Percentiles rank a stretch among this genome's conserved stretches.
Evolutionary conservation across 192 early-diverging fungal species (phyloP).

Genomic region (Backusella sp.): DNA sequence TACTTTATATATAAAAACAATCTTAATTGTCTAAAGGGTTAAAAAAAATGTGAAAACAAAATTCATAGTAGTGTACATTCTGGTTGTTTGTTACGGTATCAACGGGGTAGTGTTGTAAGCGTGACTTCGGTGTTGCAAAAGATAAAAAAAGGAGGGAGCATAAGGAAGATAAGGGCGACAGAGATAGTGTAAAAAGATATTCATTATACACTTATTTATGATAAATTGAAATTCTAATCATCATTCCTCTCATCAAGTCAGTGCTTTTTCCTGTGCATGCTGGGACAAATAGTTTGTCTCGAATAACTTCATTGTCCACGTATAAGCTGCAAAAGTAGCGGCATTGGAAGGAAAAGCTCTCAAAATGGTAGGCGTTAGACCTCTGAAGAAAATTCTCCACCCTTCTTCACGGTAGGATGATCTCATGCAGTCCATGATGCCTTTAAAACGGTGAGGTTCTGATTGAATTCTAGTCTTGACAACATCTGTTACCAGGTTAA

Average conservation of each 20-base stretch:
- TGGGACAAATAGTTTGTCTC: neutral
- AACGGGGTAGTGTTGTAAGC: neutral
- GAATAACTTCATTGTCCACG: constrained; percentile 43
- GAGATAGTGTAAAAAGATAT: neutral
- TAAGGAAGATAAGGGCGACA: neutral
- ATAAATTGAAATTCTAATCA: neutral
- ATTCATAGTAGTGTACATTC: neutral
- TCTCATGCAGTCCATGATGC: constrained; percentile 42
- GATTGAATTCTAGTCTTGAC: constrained; percentile 60
- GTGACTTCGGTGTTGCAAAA: neutral
- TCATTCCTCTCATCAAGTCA: neutral
- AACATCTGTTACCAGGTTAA: constrained; percentile 40
- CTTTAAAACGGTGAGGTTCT: constrained; percentile 46
- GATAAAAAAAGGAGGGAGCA: neutral
- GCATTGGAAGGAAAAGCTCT: constrained; percentile 61
- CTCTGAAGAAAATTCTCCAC: constrained; percentile 51
- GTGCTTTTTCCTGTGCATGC: neutral
- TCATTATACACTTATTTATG: neutral
- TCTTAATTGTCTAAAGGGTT: neutral
- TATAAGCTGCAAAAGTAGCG: constrained; percentile 58
- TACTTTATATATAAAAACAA: neutral
- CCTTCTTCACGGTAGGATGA: constrained; percentile 55
- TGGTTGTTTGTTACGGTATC: neutral
- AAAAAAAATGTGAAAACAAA: neutral
- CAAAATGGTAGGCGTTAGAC: constrained; percentile 54